Evolutionary conservation across 345 rosid species (phyloP), one percentile per base, ranked within the genome.

Genomic region (Salix viminalis): DNA sequence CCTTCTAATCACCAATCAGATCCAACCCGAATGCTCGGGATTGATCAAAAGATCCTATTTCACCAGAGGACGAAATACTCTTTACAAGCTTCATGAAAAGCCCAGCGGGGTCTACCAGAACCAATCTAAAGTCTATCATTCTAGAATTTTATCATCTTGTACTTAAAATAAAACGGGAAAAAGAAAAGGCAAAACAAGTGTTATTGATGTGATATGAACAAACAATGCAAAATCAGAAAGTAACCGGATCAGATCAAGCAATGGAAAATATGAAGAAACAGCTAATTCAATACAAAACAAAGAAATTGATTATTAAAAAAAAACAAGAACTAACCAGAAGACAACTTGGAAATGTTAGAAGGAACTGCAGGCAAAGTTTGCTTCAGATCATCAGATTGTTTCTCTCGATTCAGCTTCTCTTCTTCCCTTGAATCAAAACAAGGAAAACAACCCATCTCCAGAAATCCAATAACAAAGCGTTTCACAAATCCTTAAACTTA

Each of bases 391-490:
- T 85, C 86, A 58, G 88, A 77, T 73, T 87, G 89, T 46, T 85
- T 89, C 12, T 78, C 88, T 34, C 87, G 89, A 84, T 91, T 91
- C 82, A 93, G 78, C 85, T 75, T 88, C 89, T 91, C 93, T 37
- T 86, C 98, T 76, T 93, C 92, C 88, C 84, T 90, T 28, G 98
- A 93, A 87, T 90, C 96, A 72, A 91, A 95, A 84, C 96, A 93
- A 52, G 99, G 81, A 86, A 93, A 95, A 82, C 99, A 95, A 77
- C 97, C 98, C 98, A 95, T 95, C 80, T 80, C 70, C 28, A 72
- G 60, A 21, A 80, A 81, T 73, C 37, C 81, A 74, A 80, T 66
- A 39, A 37, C 52, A 36, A 74, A 65, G 14, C 24, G 3, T 28
- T 23, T 19, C 26, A 16, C 56, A 81, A 79, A 61, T 67, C 77